Evolutionary conservation across 768 basidiomycete species (phyloP), one percentile per base, ranked within the genome.

Genomic region (Pleurotus giganteus): DNA sequence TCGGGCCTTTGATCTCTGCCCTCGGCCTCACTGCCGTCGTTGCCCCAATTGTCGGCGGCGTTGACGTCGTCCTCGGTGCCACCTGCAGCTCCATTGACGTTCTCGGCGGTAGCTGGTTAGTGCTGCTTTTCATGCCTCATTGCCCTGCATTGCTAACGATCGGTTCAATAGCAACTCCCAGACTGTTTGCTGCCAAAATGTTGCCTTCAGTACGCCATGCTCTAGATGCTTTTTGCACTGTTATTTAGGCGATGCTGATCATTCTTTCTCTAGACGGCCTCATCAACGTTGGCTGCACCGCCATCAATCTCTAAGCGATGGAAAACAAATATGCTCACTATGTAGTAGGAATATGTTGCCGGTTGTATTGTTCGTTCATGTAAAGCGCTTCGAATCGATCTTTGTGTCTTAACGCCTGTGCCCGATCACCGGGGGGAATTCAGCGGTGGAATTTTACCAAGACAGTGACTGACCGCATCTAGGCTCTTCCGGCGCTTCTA

Each of bases 171-270:
- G 46, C 29, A 28, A 27, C 8, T 6, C 46, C 0, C 46, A 47
- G 31, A 47, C 26, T 9, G 46, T 47, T 1, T 47, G 46, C 36
- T 54, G 53, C 53, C 31, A 46, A 41, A 47, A 52, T 26, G 36
- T 52, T 24, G 26, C 7, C 12, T 52, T 52, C 39, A 52, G 50
- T 37, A n/a, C 15, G 46, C 34, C n/a, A n/a, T 26, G 29, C 23
- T 19, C 29, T 52, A 2, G 7, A 17, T 41, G n/a, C 34, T 36
- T 36, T 9, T 13, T 41, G 13, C 7, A 7, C 39, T 31, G 26
- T 13, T 47, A 8, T 9, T 19, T 9, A 15, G 9, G 42, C 6
- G 58, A 69, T 9, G 54, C 46, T 47, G 7, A 3, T 27, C 24
- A 8, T 32, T 19, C n/a, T 1, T 21, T 29, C 29, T n/a, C n/a